Percentiles rank a stretch among this genome's conserved stretches.
These are phyloP conservation scores for Cryphonectria parasitica DNA, from an alignment of 2,329 filamentous ascomycete species.

Conservation along the genomic window DNA sequence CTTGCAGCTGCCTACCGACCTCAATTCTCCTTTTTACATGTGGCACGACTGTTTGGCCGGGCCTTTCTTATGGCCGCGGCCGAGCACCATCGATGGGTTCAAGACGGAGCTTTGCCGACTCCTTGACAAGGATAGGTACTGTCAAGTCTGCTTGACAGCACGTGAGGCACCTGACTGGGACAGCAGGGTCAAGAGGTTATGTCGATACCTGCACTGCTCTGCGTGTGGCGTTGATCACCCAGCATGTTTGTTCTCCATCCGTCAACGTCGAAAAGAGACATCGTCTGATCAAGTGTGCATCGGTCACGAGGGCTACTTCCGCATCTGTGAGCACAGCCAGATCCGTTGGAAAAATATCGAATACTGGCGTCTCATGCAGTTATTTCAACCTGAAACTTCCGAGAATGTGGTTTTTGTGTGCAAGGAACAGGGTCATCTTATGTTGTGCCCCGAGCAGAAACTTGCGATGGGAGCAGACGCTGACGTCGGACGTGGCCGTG, in stretches of 20 bases:
- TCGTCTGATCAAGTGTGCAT: conserved; percentile 9
- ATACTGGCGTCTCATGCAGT: background rate
- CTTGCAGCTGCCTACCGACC: background rate
- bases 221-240: conserved; percentile 9
- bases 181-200: background rate
- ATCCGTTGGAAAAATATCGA: background rate
- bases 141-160: background rate
- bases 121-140: background rate
- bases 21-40: background rate
- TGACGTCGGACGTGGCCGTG: background rate
- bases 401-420: background rate
- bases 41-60: background rate
- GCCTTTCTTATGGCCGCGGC: conserved; percentile 8
- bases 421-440: background rate
- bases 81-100: background rate
- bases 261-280: background rate
- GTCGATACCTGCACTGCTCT: conserved; percentile 18
- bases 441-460: background rate
- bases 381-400: background rate
- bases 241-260: conserved; percentile 14
- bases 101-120: background rate
- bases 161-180: background rate
- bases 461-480: background rate
- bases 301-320: conserved; percentile 4
- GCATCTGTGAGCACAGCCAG: background rate